phyloP scores from a whole-genome alignment of 2,329 filamentous ascomycete genomes.

The Fusarium bactridioides region DNA sequence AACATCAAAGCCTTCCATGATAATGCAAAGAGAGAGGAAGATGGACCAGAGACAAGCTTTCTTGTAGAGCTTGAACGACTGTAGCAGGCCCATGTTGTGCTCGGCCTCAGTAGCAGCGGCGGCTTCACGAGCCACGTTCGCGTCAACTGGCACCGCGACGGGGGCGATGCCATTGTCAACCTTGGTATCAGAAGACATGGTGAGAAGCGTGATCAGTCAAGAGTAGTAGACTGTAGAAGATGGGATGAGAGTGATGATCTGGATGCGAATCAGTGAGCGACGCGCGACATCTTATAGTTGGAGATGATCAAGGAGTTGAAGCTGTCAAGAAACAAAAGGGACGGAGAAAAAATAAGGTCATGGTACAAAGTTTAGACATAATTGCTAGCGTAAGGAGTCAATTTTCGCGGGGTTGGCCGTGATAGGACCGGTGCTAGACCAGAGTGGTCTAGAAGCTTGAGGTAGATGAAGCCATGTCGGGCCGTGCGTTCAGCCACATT shows the following conservation, averaged over 20 bases:
- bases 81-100: slow-evolving; percentile 44
- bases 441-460: background rate
- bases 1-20: slow-evolving; percentile 54
- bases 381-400: background rate
- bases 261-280: background rate
- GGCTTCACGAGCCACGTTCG: slow-evolving; percentile 32
- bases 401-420: slow-evolving; percentile 7
- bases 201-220: background rate
- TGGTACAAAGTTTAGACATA: background rate
- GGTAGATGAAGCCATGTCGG: background rate
- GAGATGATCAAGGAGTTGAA: background rate
- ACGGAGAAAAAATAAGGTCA: background rate
- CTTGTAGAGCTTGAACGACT: slow-evolving; percentile 51
- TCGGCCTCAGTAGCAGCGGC: slow-evolving; percentile 45
- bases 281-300: slow-evolving; percentile 11
- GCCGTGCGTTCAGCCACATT: background rate
- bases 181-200: slow-evolving; percentile 23
- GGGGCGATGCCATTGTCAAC: slow-evolving; percentile 17
- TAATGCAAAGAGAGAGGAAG: slow-evolving; percentile 48
- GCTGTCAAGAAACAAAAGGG: background rate
- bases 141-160: slow-evolving; percentile 14
- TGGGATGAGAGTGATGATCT: background rate
- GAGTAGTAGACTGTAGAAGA: background rate
- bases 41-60: slow-evolving; percentile 50
- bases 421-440: slow-evolving; percentile 8